A percentile compares a stretch with the other conserved stretches of the same genome.
These are phyloP conservation scores for Tylopilus subfusipes DNA, from an alignment of 768 basidiomycete species.

Conservation along the genomic window DNA sequence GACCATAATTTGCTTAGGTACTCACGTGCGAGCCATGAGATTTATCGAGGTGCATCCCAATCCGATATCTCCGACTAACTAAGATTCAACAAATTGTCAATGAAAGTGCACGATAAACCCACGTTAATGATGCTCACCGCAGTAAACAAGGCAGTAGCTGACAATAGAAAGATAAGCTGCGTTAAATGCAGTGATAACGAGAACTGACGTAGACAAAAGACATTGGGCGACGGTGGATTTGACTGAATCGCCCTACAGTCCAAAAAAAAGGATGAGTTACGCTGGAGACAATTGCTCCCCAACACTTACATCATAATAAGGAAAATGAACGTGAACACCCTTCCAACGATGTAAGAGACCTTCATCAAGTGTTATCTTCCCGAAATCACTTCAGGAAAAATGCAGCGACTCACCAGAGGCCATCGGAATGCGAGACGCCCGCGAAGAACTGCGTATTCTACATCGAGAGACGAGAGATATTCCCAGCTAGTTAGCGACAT, in stretches of 20 bases:
- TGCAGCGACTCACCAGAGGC: slow-evolving; percentile 19
- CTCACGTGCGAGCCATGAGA: slow-evolving; percentile 30
- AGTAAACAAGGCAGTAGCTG: slow-evolving; percentile 5
- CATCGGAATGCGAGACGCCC: slow-evolving; percentile 23
- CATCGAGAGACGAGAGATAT: slow-evolving; percentile 15
- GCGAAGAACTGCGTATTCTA: slow-evolving; percentile 25
- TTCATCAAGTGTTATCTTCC: background rate
- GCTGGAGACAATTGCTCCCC: background rate
- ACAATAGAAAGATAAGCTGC: background rate
- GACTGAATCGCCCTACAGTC: slow-evolving; percentile 6
- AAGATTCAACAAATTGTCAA: background rate
- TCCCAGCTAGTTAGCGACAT: slow-evolving; percentile 21
- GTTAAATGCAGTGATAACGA: background rate
- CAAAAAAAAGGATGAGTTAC: background rate
- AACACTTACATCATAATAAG: slow-evolving; percentile 18
- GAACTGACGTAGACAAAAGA: slow-evolving; percentile 21
- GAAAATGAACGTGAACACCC: slow-evolving; percentile 12
- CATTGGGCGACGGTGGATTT: background rate
- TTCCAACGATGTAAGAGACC: slow-evolving; percentile 27
- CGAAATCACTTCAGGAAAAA: background rate
- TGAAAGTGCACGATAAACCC: background rate
- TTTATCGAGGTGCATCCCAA: slow-evolving; percentile 23
- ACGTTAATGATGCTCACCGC: slow-evolving; percentile 15
- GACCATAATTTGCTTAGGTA: background rate
- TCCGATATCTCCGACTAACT: slow-evolving; percentile 16